Percentiles rank a stretch among this genome's conserved stretches.
These are phyloP conservation scores for Leptographium procerum DNA, from an alignment of 2,329 filamentous ascomycete species.

Conservation along the genomic window DNA sequence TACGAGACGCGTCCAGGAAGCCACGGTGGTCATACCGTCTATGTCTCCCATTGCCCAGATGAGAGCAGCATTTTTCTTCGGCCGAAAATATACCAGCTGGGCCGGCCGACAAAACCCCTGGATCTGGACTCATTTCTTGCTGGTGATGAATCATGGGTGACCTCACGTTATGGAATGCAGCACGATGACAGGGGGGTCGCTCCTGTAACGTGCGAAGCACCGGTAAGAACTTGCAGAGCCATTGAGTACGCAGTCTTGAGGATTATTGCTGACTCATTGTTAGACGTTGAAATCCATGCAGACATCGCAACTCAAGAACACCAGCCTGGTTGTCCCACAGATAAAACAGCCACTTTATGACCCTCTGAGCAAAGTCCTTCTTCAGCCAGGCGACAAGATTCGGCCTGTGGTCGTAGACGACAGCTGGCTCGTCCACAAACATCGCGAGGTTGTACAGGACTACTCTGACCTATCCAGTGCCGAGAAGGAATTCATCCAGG, in stretches of 20 bases:
- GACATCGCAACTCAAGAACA: conserved; percentile 13
- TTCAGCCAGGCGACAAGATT: conserved; percentile 37
- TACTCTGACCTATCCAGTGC: conserved; percentile 41
- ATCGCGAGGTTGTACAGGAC: conserved; percentile 44
- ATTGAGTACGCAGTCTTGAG: background rate
- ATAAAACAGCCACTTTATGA: conserved; percentile 45
- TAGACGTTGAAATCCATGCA: background rate
- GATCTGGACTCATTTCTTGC: conserved; percentile 31
- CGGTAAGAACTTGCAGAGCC: conserved; percentile 2
- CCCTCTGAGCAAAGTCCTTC: conserved; percentile 40
- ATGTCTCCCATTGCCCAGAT: conserved; percentile 21
- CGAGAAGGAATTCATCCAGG: conserved; percentile 47
- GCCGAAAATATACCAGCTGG: conserved; percentile 30
- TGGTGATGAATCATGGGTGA: conserved; percentile 35
- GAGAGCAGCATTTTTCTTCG: conserved; percentile 10
- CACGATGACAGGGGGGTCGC: conserved; percentile 18
- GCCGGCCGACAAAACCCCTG: conserved; percentile 30
- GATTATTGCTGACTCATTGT: background rate
- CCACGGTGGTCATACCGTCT: conserved; percentile 25
- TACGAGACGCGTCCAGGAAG: conserved; percentile 27
- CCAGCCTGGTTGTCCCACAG: conserved; percentile 32
- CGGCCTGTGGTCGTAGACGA: conserved; percentile 33
- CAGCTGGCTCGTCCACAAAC: conserved; percentile 47
- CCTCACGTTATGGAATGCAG: conserved; percentile 28
- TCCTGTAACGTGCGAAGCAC: background rate